Conservation (phyloP, 2,329 filamentous ascomycete genomes). For the Fusarium sp. region DNA sequence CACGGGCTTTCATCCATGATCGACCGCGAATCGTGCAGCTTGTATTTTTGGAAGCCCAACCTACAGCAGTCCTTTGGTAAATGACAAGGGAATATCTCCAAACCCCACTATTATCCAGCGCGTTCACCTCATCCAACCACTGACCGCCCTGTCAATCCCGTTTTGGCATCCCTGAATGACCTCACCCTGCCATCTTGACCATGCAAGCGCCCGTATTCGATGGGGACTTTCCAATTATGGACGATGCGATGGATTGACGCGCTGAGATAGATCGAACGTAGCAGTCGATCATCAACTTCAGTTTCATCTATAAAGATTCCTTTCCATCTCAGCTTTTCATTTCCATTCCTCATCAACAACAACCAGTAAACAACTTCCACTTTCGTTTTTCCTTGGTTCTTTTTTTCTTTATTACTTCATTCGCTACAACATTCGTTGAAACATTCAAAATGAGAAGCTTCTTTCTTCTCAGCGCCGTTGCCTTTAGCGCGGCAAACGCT, state of each 20-base stretch:
- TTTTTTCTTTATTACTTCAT: slow-evolving; percentile 3
- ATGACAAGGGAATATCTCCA: neutral
- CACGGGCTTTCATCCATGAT: slow-evolving; percentile 12
- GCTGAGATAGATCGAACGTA: neutral
- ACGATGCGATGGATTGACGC: slow-evolving; percentile 9
- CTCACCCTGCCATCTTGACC: slow-evolving; percentile 28
- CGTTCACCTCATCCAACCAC: slow-evolving; percentile 32
- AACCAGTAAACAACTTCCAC: slow-evolving; percentile 16
- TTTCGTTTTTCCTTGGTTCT: slow-evolving; percentile 20
- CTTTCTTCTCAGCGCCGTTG: slow-evolving; percentile 29
- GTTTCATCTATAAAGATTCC: slow-evolving; percentile 26
- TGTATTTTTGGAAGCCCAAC: slow-evolving; percentile 25
- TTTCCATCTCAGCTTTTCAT: slow-evolving; percentile 3
- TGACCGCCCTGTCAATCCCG: slow-evolving; percentile 26
- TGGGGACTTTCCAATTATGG: slow-evolving; percentile 17
- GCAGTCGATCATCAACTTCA: neutral
- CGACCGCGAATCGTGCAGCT: slow-evolving; percentile 11
- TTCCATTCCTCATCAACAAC: slow-evolving; percentile 4
- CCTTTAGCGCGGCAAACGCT: slow-evolving; percentile 30
- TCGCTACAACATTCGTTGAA: slow-evolving; percentile 34
- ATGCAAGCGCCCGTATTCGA: slow-evolving; percentile 36
- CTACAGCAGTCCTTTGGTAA: neutral
- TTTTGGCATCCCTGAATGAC: slow-evolving; percentile 20
- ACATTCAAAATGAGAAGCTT: slow-evolving; percentile 30
- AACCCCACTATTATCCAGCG: slow-evolving; percentile 11